phyloP scores from a whole-genome alignment of 176 grass and related monocot genomes.

The Panicum miliaceum region DNA sequence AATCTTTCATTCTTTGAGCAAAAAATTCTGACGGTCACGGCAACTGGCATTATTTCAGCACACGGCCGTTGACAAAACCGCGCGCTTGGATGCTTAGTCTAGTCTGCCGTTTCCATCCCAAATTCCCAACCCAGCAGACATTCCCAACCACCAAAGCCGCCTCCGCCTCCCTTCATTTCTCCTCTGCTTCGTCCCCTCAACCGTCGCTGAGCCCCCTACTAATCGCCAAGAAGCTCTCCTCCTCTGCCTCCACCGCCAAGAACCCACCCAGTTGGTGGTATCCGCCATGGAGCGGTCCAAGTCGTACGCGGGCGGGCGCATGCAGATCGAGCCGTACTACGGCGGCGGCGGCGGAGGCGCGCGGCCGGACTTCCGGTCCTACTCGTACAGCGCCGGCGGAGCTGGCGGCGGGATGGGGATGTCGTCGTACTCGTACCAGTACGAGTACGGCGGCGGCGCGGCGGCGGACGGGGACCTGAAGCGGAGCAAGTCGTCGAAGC shows the following conservation, averaged over 20 bases:
- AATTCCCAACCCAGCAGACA: background rate
- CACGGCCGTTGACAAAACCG: constrained; percentile 5
- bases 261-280: background rate
- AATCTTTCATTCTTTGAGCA: background rate
- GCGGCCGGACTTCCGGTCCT: constrained; percentile 52
- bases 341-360: constrained; percentile 32
- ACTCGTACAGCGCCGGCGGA: constrained; percentile 32
- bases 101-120: background rate
- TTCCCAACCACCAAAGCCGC: constrained; percentile 15
- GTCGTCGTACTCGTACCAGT: constrained; percentile 51
- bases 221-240: background rate
- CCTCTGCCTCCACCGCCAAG: background rate
- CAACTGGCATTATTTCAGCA: background rate
- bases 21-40: background rate
- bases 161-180: background rate
- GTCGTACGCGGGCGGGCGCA: constrained; percentile 61
- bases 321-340: constrained; percentile 71
- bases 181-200: background rate
- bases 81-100: background rate
- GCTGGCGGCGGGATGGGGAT: constrained; percentile 7
- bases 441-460: constrained; percentile 36
- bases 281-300: constrained; percentile 65
- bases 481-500: constrained; percentile 54
- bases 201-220: background rate
- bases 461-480: constrained; percentile 33